Evolutionary conservation across 208 protist species (phyloP), one percentile per base, ranked within the genome.

Genomic region (Trypanosomatidae sp.): DNA sequence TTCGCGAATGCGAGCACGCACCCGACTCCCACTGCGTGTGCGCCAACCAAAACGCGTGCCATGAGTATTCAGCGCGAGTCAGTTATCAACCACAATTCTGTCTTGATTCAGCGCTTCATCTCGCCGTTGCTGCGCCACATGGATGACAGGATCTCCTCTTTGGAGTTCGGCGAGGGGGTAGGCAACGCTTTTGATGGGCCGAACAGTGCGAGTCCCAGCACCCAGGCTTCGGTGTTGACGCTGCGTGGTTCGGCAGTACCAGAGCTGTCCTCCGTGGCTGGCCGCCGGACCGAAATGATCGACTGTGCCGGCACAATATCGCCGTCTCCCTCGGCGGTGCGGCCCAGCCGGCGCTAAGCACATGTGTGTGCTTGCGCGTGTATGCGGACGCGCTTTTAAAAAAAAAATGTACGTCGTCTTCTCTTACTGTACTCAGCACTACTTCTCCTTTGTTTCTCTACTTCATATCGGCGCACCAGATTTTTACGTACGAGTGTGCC

Each of bases 41-140:
- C 71, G 2, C 71, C 75, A 10, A 49, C 62, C 0, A 77, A 77
- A 66, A 71, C 67, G 50, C 84, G 84, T 19, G 80, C 74, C 19
- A 81, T 88, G 46, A 88, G 84, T 66, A 88, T 88, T 33, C 84
- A 85, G 74, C 80, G 76, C 1, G 78, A 80, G 62, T 67, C 73
- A 10, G 65, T 62, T 2, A 43, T 50, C 6, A 84, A 84, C 69
- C 77, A 75, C 25, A 86, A 82, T 71, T 69, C 71, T 17, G 43
- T 39, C 58, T 72, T 53, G 43, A 13, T 64, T 5, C 73, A 47
- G 17, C 78, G 72, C 69, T 79, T 88, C 39, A 74, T 77, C 4
- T 60, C 73, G 4, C 84, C 84, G 41, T 70, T 89, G 68, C 74
- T 89, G 66, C 70, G 73, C 22, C 74, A 80, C 58, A 5, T 89